These are phyloP conservation scores for Beverwykella pulmonaria DNA, from an alignment of 495 filamentous ascomycete genomes.

Conservation along the genomic window DNA sequence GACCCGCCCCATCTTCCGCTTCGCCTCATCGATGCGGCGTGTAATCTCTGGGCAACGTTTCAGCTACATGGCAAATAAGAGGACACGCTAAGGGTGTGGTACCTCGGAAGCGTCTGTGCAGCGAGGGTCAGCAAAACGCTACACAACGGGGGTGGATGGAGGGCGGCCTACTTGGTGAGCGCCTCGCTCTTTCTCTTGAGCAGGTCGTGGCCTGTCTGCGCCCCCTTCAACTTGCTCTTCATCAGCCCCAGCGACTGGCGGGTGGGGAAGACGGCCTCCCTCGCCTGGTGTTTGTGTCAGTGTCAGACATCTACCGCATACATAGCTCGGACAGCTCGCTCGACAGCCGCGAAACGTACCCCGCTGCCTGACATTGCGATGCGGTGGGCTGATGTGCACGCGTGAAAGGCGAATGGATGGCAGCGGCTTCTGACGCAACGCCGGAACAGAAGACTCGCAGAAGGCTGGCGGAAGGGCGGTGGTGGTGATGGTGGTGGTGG, in stretches of 20 bases:
- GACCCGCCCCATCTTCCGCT: slow-evolving; percentile 98
- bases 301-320: slow-evolving; percentile 23
- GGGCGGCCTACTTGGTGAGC: slow-evolving; percentile 46
- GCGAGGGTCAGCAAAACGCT: slow-evolving; percentile 5
- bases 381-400: slow-evolving; percentile 6
- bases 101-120: slow-evolving; percentile 81
- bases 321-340: slow-evolving; percentile 38
- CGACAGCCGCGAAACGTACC: slow-evolving; percentile 48
- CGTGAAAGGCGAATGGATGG: not conserved
- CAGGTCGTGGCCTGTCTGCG: slow-evolving; percentile 55
- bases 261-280: slow-evolving; percentile 96
- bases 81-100: slow-evolving; percentile 32
- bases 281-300: slow-evolving; percentile 56
- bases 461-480: slow-evolving; percentile 28
- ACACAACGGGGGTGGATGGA: not conserved
- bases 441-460: not conserved
- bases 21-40: slow-evolving; percentile 94
- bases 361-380: slow-evolving; percentile 61
- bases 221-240: slow-evolving; percentile 98
- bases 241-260: slow-evolving; percentile 94
- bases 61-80: slow-evolving; percentile 13
- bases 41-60: slow-evolving; percentile 73
- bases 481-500: too few species aligned
- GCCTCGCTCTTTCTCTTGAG: slow-evolving; percentile 52
- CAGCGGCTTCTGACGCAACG: not conserved